Conservation (phyloP, 805 yeast species). For the Sugiyamaella mastotermitis region DNA sequence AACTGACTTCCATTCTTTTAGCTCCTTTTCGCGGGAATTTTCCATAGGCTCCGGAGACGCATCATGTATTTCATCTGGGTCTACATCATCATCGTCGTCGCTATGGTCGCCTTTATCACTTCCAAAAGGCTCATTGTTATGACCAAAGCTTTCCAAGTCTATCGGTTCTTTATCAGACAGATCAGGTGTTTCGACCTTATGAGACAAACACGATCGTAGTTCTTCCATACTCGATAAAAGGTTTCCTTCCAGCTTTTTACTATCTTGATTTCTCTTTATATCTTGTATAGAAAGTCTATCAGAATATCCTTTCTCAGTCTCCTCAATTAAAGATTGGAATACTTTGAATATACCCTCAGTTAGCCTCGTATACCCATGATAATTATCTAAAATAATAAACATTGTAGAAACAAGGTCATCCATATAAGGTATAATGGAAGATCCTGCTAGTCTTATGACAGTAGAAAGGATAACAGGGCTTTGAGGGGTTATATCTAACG, state of each 20-base stretch:
- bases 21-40: slow-evolving; percentile 26
- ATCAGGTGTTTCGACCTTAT: background rate
- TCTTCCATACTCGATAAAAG: slow-evolving; percentile 6
- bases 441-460: slow-evolving; percentile 65
- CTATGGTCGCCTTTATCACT: slow-evolving; percentile 27
- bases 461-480: slow-evolving; percentile 65
- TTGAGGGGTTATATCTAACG: slow-evolving; percentile 68
- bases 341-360: slow-evolving; percentile 70
- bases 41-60: slow-evolving; percentile 25
- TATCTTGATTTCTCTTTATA: slow-evolving; percentile 28
- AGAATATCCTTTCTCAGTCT: slow-evolving; percentile 12
- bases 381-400: slow-evolving; percentile 72
- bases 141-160: slow-evolving; percentile 5
- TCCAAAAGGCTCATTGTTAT: slow-evolving; percentile 17
- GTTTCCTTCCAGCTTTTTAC: slow-evolving; percentile 3
- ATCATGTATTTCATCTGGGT: slow-evolving; percentile 22
- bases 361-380: slow-evolving; percentile 71
- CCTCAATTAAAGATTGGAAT: slow-evolving; percentile 34
- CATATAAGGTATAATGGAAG: slow-evolving; percentile 54
- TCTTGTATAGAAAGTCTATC: slow-evolving; percentile 29
- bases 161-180: slow-evolving; percentile 10
- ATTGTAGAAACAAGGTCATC: slow-evolving; percentile 69
- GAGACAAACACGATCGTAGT: slow-evolving; percentile 26
- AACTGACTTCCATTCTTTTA: slow-evolving; percentile 56
- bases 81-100: slow-evolving; percentile 36